These are phyloP conservation scores for Alternaria triticimaculans DNA, from an alignment of 2,329 filamentous ascomycete genomes.

Conservation along the genomic window DNA sequence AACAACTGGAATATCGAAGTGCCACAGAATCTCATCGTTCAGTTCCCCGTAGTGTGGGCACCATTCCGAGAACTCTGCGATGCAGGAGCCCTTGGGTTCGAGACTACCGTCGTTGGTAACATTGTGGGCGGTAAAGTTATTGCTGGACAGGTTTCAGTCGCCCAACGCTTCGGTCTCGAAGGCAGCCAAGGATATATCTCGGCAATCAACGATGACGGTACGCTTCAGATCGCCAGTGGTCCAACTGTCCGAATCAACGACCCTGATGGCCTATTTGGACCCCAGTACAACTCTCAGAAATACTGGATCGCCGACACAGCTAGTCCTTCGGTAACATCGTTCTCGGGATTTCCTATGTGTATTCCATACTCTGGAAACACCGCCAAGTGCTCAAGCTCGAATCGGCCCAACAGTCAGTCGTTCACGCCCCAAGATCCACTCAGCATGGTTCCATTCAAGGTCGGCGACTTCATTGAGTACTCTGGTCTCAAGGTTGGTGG, in stretches of 20 bases:
- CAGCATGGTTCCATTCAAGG: constrained; percentile 51
- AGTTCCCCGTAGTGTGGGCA: constrained; percentile 57
- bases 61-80: constrained; percentile 47
- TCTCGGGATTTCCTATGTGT: constrained; percentile 62
- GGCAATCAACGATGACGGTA: constrained; percentile 42
- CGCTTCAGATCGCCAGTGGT: constrained; percentile 48
- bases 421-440: constrained; percentile 47
- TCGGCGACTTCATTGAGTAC: constrained; percentile 53
- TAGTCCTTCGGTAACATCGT: constrained; percentile 57
- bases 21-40: constrained; percentile 58
- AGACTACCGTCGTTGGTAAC: constrained; percentile 50
- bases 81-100: constrained; percentile 28
- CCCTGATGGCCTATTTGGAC: constrained; percentile 54
- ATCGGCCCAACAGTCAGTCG: constrained; percentile 41
- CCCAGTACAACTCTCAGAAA: constrained; percentile 31
- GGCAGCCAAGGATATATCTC: constrained; percentile 47
- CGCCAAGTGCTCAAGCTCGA: constrained; percentile 46
- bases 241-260: constrained; percentile 53
- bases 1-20: constrained; percentile 56
- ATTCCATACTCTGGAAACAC: constrained; percentile 53
- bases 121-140: constrained; percentile 46
- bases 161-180: constrained; percentile 47
- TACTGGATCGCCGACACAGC: constrained; percentile 58
- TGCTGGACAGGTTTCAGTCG: constrained; percentile 49
- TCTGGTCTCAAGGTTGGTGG: constrained; percentile 41